phyloP scores from a whole-genome alignment of 2,329 filamentous ascomycete genomes.

The Cladophialophora exuberans region DNA sequence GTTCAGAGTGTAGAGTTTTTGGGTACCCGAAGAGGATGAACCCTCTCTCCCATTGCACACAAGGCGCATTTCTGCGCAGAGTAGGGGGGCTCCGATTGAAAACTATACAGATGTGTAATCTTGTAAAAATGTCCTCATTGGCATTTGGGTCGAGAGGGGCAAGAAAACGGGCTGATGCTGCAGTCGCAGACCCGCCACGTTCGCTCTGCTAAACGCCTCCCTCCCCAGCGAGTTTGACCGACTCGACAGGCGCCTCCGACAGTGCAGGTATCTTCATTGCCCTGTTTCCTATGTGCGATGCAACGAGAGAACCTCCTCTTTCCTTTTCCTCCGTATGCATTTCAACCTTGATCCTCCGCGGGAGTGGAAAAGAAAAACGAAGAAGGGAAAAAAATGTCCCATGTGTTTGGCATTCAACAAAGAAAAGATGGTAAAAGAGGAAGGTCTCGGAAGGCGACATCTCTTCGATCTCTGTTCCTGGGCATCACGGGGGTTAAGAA shows the following conservation, averaged over 20 bases:
- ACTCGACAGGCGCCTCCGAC: slow-evolving; percentile 21
- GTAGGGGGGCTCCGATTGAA: slow-evolving; percentile 30
- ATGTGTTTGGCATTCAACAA: too few relatives aligned
- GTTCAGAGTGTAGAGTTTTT: neutral
- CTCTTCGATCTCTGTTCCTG: slow-evolving; percentile 33
- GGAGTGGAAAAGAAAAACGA: too few relatives aligned
- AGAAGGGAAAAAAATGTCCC: too few relatives aligned
- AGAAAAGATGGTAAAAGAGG: neutral
- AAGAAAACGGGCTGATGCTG: slow-evolving; percentile 26
- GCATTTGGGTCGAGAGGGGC: slow-evolving; percentile 6
- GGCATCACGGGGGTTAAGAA: slow-evolving; percentile 17
- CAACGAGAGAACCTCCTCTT: slow-evolving; percentile 8
- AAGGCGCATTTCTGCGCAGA: slow-evolving; percentile 17
- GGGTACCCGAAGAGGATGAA: neutral
- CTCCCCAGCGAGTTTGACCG: slow-evolving; percentile 3
- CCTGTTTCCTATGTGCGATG: slow-evolving; percentile 9
- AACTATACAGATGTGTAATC: slow-evolving; percentile 23
- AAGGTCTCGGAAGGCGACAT: slow-evolving; percentile 24
- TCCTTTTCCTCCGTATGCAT: neutral
- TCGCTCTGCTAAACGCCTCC: slow-evolving; percentile 16
- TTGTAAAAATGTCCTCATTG: slow-evolving; percentile 13
- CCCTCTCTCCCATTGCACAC: neutral
- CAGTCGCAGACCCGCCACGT: slow-evolving; percentile 21
- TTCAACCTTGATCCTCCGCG: too few relatives aligned
- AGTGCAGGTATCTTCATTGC: slow-evolving; percentile 28